Percentiles rank a stretch among this genome's conserved stretches.
phyloP scores from a whole-genome alignment of 495 filamentous ascomycete genomes.

The Trichoderma erinaceum region DNA sequence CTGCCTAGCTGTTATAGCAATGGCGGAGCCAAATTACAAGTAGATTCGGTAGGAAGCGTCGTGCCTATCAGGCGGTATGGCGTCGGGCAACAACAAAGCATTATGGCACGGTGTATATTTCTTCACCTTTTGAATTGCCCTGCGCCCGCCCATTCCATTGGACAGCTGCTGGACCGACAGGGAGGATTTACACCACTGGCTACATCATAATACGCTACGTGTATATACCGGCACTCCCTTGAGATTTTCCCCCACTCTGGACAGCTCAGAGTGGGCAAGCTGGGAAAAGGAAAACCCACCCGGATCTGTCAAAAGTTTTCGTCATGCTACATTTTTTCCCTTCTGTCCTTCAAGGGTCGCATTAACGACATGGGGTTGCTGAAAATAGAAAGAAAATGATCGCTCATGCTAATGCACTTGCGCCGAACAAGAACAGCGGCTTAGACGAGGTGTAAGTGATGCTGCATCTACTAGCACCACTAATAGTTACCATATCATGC shows the following conservation, averaged over 20 bases:
- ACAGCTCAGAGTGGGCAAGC: constrained; percentile 2
- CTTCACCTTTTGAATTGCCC: neutral
- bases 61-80: neutral
- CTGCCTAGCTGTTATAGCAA: neutral
- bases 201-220: neutral
- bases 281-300: neutral
- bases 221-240: neutral
- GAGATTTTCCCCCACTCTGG: neutral
- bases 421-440: neutral
- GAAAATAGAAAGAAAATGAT: neutral
- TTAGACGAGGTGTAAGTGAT: neutral
- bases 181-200: neutral
- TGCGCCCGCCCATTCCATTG: neutral
- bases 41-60: too few species aligned
- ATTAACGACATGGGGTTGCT: constrained; percentile 2
- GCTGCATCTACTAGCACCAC: neutral
- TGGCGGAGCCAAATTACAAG: neutral
- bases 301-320: constrained; percentile 6
- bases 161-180: neutral
- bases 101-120: neutral
- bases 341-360: neutral
- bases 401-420: constrained; percentile 9
- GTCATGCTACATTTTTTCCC: neutral
- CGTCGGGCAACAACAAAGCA: neutral
- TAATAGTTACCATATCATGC: neutral